A percentile compares a stretch with the other conserved stretches of the same genome.
Conservation (phyloP, 306 rosid genomes). For the Cucumis cinereus region DNA sequence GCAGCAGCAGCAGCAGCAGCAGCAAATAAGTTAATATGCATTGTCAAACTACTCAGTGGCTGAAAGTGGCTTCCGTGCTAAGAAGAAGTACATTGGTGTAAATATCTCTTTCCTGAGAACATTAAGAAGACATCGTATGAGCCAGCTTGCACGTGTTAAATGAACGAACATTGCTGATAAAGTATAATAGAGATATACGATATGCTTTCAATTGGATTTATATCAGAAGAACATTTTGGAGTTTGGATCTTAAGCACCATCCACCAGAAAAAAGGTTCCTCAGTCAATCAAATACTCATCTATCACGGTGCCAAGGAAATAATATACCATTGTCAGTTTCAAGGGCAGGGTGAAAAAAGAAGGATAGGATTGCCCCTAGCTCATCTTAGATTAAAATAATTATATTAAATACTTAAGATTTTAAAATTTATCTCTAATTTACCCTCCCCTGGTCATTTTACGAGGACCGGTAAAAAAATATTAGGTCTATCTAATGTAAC, state of each 20-base stretch:
- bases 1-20: neutral
- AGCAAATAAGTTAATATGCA: neutral
- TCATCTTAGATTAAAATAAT: neutral
- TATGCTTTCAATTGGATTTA: neutral
- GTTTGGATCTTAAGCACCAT: neutral
- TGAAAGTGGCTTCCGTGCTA: conserved; percentile 67
- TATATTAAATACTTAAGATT: neutral
- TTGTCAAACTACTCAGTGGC: conserved; percentile 14
- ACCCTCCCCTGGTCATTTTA: neutral
- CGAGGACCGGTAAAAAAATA: neutral
- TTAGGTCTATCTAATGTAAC: neutral
- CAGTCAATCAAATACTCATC: neutral
- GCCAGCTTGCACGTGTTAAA: neutral
- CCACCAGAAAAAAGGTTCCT: neutral
- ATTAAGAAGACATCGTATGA: neutral
- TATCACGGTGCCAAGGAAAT: neutral
- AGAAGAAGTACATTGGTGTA: conserved; percentile 92
- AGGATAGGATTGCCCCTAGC: neutral
- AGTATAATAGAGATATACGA: neutral
- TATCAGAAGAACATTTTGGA: neutral
- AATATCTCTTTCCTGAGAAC: conserved; percentile 75
- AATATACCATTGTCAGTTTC: neutral
- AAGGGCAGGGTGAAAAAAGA: neutral
- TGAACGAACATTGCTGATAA: neutral
- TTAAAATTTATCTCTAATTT: neutral